phyloP scores from a whole-genome alignment of 2,329 filamentous ascomycete genomes.

The Akanthomyces uredinophilus region DNA sequence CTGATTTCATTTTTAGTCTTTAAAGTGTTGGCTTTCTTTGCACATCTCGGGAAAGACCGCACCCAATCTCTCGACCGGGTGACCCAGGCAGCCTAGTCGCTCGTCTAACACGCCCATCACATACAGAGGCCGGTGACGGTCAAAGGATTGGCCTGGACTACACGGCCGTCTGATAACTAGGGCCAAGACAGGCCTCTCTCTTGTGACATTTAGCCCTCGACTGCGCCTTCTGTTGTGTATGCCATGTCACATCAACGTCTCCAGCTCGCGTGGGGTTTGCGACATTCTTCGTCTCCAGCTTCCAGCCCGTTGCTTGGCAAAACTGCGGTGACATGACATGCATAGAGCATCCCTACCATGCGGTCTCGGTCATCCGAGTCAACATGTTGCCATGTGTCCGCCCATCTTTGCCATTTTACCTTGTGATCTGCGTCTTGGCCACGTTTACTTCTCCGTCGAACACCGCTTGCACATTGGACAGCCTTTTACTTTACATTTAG shows the following conservation, averaged over 20 bases:
- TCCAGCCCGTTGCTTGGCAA: background rate
- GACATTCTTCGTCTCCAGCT: background rate
- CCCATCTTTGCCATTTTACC: background rate
- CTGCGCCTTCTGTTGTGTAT: background rate
- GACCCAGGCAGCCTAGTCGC: too few relatives aligned
- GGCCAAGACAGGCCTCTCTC: background rate
- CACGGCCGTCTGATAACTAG: too few relatives aligned
- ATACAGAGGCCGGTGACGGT: too few relatives aligned
- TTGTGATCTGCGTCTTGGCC: background rate
- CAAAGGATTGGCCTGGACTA: too few relatives aligned
- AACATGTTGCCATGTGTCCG: slow-evolving; percentile 2
- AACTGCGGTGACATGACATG: background rate
- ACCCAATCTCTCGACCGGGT: too few relatives aligned
- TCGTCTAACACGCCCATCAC: too few relatives aligned
- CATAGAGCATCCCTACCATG: background rate
- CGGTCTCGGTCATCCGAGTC: background rate
- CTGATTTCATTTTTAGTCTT: background rate
- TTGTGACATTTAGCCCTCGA: background rate
- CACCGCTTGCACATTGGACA: background rate
- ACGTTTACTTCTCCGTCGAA: background rate
- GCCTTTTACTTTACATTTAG: background rate
- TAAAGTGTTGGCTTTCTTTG: too few relatives aligned
- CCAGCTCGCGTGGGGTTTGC: background rate
- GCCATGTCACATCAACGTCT: background rate
- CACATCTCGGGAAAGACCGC: too few relatives aligned